Conservation (phyloP, 169 alveolate species). For the Cryptosporidium viatorum region DNA sequence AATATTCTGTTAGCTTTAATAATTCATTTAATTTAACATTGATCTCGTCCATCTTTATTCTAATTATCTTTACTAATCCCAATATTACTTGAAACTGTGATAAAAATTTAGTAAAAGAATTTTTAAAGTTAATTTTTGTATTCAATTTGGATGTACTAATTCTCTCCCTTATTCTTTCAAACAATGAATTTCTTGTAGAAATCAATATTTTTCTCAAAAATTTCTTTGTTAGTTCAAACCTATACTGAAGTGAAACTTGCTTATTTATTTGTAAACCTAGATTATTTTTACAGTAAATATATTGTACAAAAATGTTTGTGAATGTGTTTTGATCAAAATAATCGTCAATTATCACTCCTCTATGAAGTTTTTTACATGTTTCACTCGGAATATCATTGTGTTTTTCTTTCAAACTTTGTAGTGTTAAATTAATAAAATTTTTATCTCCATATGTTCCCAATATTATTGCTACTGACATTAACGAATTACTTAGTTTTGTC, state of each 20-base stretch:
- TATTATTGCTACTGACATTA: conserved; percentile 25
- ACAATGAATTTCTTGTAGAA: conserved; percentile 44
- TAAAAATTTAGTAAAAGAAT: background rate
- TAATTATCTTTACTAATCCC: conserved; percentile 38
- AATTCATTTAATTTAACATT: background rate
- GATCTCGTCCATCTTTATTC: background rate
- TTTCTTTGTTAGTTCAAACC: conserved; percentile 12
- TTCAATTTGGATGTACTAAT: background rate
- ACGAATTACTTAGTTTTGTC: conserved; percentile 41
- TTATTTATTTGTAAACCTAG: conserved; percentile 6
- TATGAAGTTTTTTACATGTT: conserved; percentile 33
- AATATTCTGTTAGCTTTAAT: background rate
- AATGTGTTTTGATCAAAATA: background rate
- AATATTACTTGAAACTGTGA: conserved; percentile 55
- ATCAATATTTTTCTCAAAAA: conserved; percentile 32
- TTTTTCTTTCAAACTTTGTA: conserved; percentile 28
- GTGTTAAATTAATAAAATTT: conserved; percentile 11
- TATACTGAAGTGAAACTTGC: conserved; percentile 28
- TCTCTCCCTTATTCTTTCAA: conserved; percentile 40
- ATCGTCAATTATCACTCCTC: conserved; percentile 11
- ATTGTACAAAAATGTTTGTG: conserved; percentile 5
- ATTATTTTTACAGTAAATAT: conserved; percentile 23
- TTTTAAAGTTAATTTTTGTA: background rate
- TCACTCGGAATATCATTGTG: conserved; percentile 3
- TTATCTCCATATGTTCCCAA: conserved; percentile 34